A percentile compares a stretch with the other conserved stretches of the same genome.
Evolutionary conservation across 148 eudicot genomes (phyloP).

Genomic region (Rhododendron vialii): DNA sequence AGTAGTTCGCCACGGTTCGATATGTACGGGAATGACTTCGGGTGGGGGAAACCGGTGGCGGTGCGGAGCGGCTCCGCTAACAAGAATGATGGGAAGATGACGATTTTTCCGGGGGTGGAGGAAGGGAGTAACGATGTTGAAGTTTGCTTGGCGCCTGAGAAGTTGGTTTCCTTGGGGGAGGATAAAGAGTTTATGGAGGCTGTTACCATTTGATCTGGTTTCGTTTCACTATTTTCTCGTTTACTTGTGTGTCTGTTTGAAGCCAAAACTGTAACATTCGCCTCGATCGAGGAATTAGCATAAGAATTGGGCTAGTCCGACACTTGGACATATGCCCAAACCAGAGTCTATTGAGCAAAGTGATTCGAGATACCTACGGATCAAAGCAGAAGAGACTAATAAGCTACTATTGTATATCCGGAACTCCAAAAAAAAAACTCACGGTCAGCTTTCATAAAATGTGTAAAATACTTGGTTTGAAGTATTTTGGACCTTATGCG

Average conservation of each 20-base stretch:
- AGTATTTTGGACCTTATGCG: background rate
- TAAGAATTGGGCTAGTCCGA: too few relatives aligned
- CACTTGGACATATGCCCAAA: too few relatives aligned
- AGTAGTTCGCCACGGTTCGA: constrained; percentile 31
- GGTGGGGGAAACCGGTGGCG: constrained; percentile 44
- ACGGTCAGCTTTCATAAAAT: background rate
- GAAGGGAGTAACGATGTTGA: constrained; percentile 36
- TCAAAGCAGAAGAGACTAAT: background rate
- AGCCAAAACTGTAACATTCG: too few relatives aligned
- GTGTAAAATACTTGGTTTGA: background rate
- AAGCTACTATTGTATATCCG: background rate
- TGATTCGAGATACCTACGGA: background rate
- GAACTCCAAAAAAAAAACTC: background rate
- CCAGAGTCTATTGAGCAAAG: background rate
- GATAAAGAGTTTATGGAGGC: constrained; percentile 31
- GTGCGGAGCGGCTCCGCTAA: constrained; percentile 26
- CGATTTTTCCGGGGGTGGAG: constrained; percentile 25
- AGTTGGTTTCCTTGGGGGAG: constrained; percentile 10
- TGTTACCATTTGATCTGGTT: constrained; percentile 7
- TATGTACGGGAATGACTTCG: constrained; percentile 34
- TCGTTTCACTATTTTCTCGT: too few relatives aligned
- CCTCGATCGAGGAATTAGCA: too few relatives aligned
- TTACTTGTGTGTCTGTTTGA: too few relatives aligned
- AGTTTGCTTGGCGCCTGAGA: constrained; percentile 19
- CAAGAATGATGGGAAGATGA: constrained; percentile 29